Conservation (phyloP, 441 rosid species). For the Sinapis alba region DNA sequence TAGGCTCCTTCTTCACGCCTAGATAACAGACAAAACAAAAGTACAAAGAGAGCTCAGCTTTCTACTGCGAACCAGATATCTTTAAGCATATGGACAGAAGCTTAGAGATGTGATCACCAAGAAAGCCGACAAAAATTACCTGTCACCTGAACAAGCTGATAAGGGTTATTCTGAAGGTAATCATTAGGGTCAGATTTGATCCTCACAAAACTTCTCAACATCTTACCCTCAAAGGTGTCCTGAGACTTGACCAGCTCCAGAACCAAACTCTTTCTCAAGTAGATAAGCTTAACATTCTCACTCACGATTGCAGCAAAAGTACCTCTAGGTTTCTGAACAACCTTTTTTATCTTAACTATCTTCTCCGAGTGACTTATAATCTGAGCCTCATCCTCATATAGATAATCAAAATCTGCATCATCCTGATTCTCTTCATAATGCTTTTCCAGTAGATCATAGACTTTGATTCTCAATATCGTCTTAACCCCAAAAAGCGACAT, state of each 20-base stretch:
- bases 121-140: constrained; percentile 46
- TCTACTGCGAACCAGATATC: constrained; percentile 4
- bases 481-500: constrained; percentile 52
- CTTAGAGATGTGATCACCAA: not conserved
- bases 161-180: constrained; percentile 56
- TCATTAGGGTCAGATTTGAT: constrained; percentile 63
- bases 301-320: constrained; percentile 54
- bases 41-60: constrained; percentile 28
- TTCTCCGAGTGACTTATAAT: constrained; percentile 29
- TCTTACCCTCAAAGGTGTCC: constrained; percentile 51
- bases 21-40: constrained; percentile 33
- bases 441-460: constrained; percentile 49
- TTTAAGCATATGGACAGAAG: constrained; percentile 6
- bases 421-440: constrained; percentile 64
- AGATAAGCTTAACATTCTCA: constrained; percentile 58
- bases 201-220: constrained; percentile 61
- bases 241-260: constrained; percentile 47
- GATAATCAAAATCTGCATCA: constrained; percentile 47
- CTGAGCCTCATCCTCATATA: constrained; percentile 51
- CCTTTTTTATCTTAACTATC: constrained; percentile 34
- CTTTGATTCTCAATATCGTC: constrained; percentile 42
- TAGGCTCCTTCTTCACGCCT: constrained; percentile 56
- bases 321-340: constrained; percentile 44
- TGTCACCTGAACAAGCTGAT: constrained; percentile 62
- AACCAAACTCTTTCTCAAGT: constrained; percentile 63